These are phyloP conservation scores for Suillus lakei DNA, from an alignment of 768 basidiomycete genomes.

Conservation along the genomic window DNA sequence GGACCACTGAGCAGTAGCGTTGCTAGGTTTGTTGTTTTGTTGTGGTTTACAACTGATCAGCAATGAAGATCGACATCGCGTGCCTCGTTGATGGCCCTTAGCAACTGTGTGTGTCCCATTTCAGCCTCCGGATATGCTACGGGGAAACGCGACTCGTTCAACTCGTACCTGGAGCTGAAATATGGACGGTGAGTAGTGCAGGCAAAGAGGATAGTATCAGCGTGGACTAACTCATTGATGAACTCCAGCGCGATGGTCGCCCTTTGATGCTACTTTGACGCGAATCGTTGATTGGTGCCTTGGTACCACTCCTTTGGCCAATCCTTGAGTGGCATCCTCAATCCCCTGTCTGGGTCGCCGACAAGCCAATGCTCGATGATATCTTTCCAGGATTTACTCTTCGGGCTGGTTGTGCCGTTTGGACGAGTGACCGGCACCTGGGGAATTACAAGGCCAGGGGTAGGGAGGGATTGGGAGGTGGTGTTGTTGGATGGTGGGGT, in stretches of 20 bases:
- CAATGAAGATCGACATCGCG: not conserved
- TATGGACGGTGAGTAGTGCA: not conserved
- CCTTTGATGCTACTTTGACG: not conserved
- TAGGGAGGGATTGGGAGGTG: not conserved
- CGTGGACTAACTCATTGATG: not conserved
- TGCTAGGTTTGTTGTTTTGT: too few relatives aligned
- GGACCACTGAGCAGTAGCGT: too few relatives aligned
- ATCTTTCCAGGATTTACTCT: not conserved
- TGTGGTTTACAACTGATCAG: too few relatives aligned
- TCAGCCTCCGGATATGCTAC: conserved; percentile 2
- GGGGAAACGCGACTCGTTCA: not conserved
- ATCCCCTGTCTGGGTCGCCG: not conserved
- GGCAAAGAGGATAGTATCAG: not conserved
- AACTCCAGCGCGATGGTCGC: not conserved
- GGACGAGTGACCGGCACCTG: not conserved
- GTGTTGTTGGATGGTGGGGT: not conserved
- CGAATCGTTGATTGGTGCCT: not conserved
- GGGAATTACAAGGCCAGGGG: not conserved
- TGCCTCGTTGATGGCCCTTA: not conserved
- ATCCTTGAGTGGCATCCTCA: not conserved
- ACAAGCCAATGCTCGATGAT: not conserved
- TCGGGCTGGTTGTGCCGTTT: not conserved
- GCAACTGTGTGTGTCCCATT: not conserved
- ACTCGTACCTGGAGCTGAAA: conserved; percentile 2
- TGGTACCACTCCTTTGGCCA: conserved; percentile 1